Conservation (phyloP, 306 rosid species). For the Quercus aquifolioides region DNA sequence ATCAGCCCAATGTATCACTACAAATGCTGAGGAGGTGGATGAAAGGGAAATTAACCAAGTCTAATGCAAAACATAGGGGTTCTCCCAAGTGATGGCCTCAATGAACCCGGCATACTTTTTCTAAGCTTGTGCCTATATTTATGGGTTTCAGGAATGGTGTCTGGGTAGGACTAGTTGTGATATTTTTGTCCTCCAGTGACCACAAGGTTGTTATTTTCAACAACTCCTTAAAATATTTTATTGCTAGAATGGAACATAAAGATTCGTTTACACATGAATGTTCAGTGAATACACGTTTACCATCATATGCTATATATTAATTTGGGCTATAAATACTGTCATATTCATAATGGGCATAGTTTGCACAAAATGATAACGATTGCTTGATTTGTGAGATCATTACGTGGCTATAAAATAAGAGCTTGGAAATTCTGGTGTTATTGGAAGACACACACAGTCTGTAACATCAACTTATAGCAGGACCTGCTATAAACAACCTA, state of each 20-base stretch:
- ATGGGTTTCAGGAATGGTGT: not conserved
- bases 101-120: slow-evolving; percentile 7
- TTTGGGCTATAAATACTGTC: not conserved
- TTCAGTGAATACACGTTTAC: not conserved
- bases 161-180: not conserved
- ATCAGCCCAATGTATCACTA: slow-evolving; percentile 81
- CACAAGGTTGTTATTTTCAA: not conserved
- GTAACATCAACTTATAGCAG: not conserved
- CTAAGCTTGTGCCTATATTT: slow-evolving; percentile 6
- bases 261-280: not conserved
- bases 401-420: no score
- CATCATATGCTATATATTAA: not conserved
- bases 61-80: slow-evolving; percentile 20
- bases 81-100: slow-evolving; percentile 38
- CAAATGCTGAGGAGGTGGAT: slow-evolving; percentile 75
- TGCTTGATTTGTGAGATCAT: no score
- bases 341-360: not conserved
- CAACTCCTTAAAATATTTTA: not conserved
- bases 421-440: not conserved
- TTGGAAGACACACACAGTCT: no score
- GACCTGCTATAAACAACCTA: not conserved
- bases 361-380: no score
- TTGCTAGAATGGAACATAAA: not conserved
- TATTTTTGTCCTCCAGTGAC: not conserved
- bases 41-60: slow-evolving; percentile 53